Percentiles rank a stretch among this genome's conserved stretches.
phyloP scores from a whole-genome alignment of 805 yeast species.

The Wickerhamiella azyma region DNA sequence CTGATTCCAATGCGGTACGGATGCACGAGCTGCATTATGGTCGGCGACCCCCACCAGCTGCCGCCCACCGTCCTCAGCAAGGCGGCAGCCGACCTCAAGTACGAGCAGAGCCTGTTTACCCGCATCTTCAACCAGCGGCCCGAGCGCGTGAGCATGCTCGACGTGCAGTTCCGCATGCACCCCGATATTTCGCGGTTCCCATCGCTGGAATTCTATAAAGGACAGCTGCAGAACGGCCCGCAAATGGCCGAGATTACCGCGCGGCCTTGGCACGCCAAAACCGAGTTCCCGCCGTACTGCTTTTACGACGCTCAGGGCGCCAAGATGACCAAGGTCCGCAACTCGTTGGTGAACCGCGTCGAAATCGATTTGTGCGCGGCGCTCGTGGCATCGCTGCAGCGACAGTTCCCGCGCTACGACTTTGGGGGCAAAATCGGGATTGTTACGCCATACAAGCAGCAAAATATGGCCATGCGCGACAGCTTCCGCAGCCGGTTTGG shows the following conservation, averaged over 20 bases:
- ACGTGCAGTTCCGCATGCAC: constrained; percentile 96
- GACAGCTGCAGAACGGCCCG: constrained; percentile 63
- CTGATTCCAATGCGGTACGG: constrained; percentile 89
- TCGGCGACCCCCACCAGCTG: constrained; percentile 95
- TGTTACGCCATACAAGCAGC: constrained; percentile 91
- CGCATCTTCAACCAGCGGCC: constrained; percentile 66
- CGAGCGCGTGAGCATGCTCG: constrained; percentile 52
- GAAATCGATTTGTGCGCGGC: constrained; percentile 70
- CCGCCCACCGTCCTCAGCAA: constrained; percentile 94
- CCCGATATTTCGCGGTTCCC: constrained; percentile 84
- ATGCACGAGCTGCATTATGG: constrained; percentile 82
- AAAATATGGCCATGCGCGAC: constrained; percentile 44
- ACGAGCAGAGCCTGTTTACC: constrained; percentile 87
- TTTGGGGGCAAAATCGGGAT: constrained; percentile 72
- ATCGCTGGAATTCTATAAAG: constrained; percentile 64
- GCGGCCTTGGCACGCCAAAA: constrained; percentile 59
- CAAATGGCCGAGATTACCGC: constrained; percentile 45
- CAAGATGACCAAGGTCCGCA: background rate
- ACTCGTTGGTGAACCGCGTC: constrained; percentile 49
- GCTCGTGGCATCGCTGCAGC: constrained; percentile 41
- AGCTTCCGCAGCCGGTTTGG: constrained; percentile 53
- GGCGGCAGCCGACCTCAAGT: constrained; percentile 62
- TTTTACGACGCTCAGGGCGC: constrained; percentile 50
- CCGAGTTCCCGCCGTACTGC: constrained; percentile 55
- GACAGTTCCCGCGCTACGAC: constrained; percentile 31